Evolutionary conservation across 1,284 basidiomycete species (phyloP), one percentile per base, ranked within the genome.

Genomic region (Exobasidium cylindrosporum): DNA sequence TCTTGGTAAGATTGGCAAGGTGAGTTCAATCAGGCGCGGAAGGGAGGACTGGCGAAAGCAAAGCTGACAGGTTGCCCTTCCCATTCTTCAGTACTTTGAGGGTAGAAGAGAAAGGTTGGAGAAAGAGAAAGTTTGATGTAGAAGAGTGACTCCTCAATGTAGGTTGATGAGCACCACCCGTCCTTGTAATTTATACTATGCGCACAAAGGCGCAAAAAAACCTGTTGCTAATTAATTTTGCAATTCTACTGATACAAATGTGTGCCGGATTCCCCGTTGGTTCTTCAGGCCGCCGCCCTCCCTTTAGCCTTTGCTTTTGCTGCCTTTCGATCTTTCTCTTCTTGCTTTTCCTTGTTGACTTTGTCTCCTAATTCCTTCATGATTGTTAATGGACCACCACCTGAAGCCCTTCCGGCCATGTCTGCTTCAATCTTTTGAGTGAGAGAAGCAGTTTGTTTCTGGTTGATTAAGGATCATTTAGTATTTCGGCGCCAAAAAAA

Each of bases 291-390:
- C n/a, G 17, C 13, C 4, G 55, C 30, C 29, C 55, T 45, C 24
- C 55, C 55, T 45, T 5, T 57, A 21, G 10, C 55, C 26, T 64
- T 62, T 29, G 14, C n/a, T 26, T 40, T 56, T 2, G 32, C 14
- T 11, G 32, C 30, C 49, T 44, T 26, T 54, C 65, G 60, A 55
- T 71, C 67, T 59, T 65, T 69, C 43, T 44, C 44, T 60, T 67
- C 69, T 62, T 69, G 66, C 58, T 64, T 64, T 52, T 66, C 62
- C 26, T 65, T 62, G 28, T 86, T 87, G 70, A 89, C 91, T 40
- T 84, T 86, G 54, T 95, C 95, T 83, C 94, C 90, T 43, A 86
- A 97, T 69, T 90, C 91, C 46, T 95, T 91, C 32, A 86, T 95
- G 76, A 97, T 94, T 31, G 92, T 92, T 74, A 72, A 58, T 4